Evolutionary conservation across 2,329 filamentous ascomycete genomes (phyloP).

Genomic region (Neofusicoccum ribis): DNA sequence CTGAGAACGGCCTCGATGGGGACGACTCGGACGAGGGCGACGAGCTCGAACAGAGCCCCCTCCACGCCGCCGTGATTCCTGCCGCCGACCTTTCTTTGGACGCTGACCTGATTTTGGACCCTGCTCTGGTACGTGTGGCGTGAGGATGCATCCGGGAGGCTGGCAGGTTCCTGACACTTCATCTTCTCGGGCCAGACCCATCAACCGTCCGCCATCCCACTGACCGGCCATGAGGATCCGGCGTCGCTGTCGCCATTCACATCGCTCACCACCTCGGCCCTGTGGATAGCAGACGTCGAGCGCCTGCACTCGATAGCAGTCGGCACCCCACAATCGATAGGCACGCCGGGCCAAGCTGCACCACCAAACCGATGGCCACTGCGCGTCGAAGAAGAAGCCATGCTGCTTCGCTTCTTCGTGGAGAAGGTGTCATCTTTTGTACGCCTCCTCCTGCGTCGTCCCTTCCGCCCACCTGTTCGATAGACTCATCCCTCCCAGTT

Average conservation of each 20-base stretch:
- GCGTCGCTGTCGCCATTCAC: not conserved
- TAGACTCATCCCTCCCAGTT: conserved; percentile 25
- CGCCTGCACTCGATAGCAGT: conserved; percentile 21
- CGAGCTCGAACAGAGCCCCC: conserved; percentile 3
- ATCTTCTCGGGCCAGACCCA: not conserved
- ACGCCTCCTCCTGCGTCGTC: conserved; percentile 12
- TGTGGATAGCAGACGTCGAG: conserved; percentile 20
- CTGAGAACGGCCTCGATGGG: conserved; percentile 36
- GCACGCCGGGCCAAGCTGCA: conserved; percentile 31
- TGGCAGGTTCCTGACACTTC: not conserved
- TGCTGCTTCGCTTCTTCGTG: conserved; percentile 38
- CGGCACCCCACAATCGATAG: not conserved
- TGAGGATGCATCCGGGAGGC: not conserved
- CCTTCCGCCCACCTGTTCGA: conserved; percentile 7
- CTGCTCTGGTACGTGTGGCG: not conserved
- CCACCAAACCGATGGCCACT: conserved; percentile 36
- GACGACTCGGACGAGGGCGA: conserved; percentile 32
- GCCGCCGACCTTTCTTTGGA: not conserved
- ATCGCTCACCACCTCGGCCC: not conserved
- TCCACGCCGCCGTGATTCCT: conserved; percentile 8
- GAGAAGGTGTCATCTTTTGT: conserved; percentile 40
- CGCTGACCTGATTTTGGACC: conserved; percentile 8
- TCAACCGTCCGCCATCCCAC: not conserved
- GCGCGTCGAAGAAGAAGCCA: conserved; percentile 38
- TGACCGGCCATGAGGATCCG: not conserved